Conservation (phyloP, 352 stramenopile genomes). For the Pythium apleroticum region DNA sequence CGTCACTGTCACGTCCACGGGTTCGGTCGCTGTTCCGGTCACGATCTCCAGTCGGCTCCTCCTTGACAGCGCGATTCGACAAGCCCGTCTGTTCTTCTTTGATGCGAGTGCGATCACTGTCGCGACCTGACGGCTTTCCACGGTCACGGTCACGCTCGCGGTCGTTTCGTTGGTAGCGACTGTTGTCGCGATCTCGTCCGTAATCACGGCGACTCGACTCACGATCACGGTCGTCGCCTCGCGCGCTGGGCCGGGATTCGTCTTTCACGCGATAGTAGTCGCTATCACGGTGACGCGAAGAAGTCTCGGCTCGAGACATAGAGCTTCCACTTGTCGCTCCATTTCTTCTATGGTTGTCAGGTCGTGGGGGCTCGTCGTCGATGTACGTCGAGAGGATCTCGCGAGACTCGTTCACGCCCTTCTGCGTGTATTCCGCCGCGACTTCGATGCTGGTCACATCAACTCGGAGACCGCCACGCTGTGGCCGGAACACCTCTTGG, state of each 20-base stretch:
- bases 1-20: conserved; percentile 1
- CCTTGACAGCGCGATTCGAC: neutral
- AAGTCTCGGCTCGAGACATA: conserved; percentile 17
- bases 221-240: neutral
- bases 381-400: conserved; percentile 39
- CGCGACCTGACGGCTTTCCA: neutral
- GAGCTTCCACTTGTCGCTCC: conserved; percentile 1
- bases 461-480: conserved; percentile 64
- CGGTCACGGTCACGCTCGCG: conserved; percentile 18
- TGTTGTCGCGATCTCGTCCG: conserved; percentile 9
- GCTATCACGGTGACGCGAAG: conserved; percentile 15
- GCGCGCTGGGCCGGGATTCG: neutral
- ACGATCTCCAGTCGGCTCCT: neutral
- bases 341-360: neutral
- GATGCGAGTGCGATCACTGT: conserved; percentile 5
- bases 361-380: conserved; percentile 13
- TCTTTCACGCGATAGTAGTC: conserved; percentile 21
- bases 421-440: conserved; percentile 67
- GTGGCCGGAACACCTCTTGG: conserved; percentile 50
- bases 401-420: conserved; percentile 63
- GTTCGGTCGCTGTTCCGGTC: neutral
- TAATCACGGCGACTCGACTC: neutral
- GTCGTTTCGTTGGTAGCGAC: conserved; percentile 13
- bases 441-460: conserved; percentile 56
- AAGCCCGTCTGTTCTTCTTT: neutral